A percentile compares a stretch with the other conserved stretches of the same genome.
phyloP scores from a whole-genome alignment of 345 rosid genomes.

The Gossypium turneri region DNA sequence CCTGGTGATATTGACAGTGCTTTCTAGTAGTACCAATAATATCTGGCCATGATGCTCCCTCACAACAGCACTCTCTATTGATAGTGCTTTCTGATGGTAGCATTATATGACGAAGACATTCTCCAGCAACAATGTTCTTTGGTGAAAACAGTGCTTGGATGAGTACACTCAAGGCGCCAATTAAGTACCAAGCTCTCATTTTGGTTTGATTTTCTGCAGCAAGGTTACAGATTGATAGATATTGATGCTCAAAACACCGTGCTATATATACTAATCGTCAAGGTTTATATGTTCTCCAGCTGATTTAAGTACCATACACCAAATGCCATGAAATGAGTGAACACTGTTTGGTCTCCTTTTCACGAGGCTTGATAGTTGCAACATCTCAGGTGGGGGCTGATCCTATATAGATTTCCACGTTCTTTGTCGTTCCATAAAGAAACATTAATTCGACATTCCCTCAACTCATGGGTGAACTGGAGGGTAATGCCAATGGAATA shows the following conservation, averaged over 20 bases:
- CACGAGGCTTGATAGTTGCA: background rate
- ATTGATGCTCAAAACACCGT: background rate
- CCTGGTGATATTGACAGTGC: background rate
- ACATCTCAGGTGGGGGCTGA: background rate
- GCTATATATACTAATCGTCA: background rate
- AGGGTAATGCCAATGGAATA: constrained; percentile 6
- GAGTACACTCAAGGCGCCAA: no score
- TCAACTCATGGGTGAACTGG: background rate
- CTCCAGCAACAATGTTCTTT: background rate
- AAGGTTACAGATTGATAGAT: background rate
- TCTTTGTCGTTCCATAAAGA: background rate
- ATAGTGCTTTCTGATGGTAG: background rate
- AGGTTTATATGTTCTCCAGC: background rate
- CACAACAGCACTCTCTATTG: background rate
- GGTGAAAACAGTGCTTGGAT: background rate
- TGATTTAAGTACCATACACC: background rate
- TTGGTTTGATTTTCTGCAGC: background rate
- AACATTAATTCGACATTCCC: background rate
- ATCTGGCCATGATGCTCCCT: background rate
- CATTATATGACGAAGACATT: background rate
- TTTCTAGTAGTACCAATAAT: background rate
- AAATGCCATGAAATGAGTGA: background rate
- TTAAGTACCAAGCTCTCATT: background rate
- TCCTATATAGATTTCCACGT: background rate
- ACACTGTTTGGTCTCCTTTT: background rate